Percentiles rank a stretch among this genome's conserved stretches.
These are phyloP conservation scores for Geosmithia putterillii DNA, from an alignment of 2,329 filamentous ascomycete species.

Conservation along the genomic window DNA sequence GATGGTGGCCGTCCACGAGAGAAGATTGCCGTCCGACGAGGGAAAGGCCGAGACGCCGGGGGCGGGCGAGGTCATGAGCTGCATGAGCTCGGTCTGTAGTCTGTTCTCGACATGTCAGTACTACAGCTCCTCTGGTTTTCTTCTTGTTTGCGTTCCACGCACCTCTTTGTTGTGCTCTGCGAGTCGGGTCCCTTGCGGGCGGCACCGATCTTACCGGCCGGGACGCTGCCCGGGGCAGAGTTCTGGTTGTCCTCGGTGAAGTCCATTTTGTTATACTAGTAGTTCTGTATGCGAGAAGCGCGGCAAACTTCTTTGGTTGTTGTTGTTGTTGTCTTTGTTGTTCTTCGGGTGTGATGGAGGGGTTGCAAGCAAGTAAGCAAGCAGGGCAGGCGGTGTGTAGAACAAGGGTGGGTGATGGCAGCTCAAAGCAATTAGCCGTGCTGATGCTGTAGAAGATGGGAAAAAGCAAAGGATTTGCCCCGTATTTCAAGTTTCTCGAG, in stretches of 20 bases:
- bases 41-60: constrained; percentile 94
- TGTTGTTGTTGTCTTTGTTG: not conserved
- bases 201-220: constrained; percentile 48
- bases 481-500: no score
- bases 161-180: constrained; percentile 72
- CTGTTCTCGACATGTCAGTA: constrained; percentile 32
- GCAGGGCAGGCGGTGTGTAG: not conserved
- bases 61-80: constrained; percentile 90
- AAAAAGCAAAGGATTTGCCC: no score
- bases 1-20: constrained; percentile 90
- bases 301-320: no score
- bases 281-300: not conserved
- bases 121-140: not conserved
- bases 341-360: not conserved
- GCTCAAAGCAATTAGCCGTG: no score
- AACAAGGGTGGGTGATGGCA: not conserved
- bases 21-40: constrained; percentile 75
- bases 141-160: constrained; percentile 5
- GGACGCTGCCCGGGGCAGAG: constrained; percentile 47
- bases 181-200: constrained; percentile 49
- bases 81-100: constrained; percentile 94
- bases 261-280: constrained; percentile 16
- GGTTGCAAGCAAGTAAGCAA: not conserved
- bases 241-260: constrained; percentile 51
- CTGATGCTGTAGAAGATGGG: no score